Conservation (phyloP, 139 green algal species). For the Gonium pectorale region DNA sequence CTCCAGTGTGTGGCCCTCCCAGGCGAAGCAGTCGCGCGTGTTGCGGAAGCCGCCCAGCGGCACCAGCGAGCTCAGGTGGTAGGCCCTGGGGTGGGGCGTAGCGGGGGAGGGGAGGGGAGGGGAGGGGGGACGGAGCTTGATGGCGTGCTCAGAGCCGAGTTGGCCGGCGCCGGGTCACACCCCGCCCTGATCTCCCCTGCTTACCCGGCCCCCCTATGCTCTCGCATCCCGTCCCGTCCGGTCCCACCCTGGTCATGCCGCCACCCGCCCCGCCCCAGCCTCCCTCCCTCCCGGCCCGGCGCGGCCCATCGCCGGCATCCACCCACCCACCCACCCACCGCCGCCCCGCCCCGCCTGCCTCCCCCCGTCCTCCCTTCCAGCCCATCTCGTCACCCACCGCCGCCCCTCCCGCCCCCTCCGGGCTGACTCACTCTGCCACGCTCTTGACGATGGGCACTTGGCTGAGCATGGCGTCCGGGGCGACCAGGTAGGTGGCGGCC, state of each 20-base stretch:
- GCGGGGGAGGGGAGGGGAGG: background rate
- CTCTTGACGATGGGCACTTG: slow-evolving; percentile 58
- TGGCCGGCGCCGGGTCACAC: too few relatives aligned
- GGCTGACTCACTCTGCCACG: slow-evolving; percentile 14
- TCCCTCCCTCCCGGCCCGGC: too few relatives aligned
- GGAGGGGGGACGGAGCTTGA: background rate
- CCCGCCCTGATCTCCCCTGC: too few relatives aligned
- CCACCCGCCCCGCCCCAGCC: too few relatives aligned
- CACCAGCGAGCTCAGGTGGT: slow-evolving; percentile 66
- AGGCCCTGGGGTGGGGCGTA: slow-evolving; percentile 47
- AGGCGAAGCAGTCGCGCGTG: slow-evolving; percentile 81
- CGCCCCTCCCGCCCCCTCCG: background rate
- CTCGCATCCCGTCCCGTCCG: too few relatives aligned
- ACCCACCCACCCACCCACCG: too few relatives aligned
- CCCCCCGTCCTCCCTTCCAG: too few relatives aligned
- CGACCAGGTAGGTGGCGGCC: slow-evolving; percentile 66
- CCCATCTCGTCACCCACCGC: background rate
- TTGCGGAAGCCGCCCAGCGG: slow-evolving; percentile 94
- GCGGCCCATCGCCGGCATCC: too few relatives aligned
- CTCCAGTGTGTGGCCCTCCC: slow-evolving; percentile 87
- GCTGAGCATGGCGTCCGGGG: slow-evolving; percentile 73
- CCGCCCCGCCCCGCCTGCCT: too few relatives aligned
- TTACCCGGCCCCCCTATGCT: too few relatives aligned
- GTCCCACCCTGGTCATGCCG: too few relatives aligned
- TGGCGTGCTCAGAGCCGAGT: too few relatives aligned